Base-by-base conservation (phyloP, 352 stramenopile species). In the Pythium scleroteichum region DNA sequence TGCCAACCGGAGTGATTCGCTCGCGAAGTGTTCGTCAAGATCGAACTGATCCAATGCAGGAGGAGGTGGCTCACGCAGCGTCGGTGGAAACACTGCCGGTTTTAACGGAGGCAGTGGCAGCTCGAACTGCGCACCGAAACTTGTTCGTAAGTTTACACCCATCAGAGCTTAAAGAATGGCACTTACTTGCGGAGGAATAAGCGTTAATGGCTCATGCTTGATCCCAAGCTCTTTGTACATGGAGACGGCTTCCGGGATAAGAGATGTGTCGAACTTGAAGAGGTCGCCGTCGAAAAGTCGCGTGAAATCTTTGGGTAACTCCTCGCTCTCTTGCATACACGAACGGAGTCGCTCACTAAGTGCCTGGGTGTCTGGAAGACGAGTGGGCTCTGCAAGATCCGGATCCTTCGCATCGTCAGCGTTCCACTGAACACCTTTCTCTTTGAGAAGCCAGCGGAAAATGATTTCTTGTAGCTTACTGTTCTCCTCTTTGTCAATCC, bases 1-100 rank as follows among this genome's bases (percentile, higher is more conserved):
- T 1, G 92, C 92, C 32, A 99, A 79, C 16, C 94, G 87, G 38
- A 98, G 71, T 16, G 81, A 84, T 59, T 97, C 87, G 62, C 88
- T 96, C 13, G 94, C 93, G 66, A 98, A 98, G 68, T 98, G 93
- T 69, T 98, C 96, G 68, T 99, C 96, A 17, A 99, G 79, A 80
- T 99, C 94, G 64, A 98, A 99, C 60, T 98, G 91, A 56, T 99
- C 96, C 26, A 99, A 71, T 33, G 92, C 90, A 6, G 96, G 95
- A 9, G 92, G 79, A 23, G 88, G 90, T 10, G 79, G 87, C 53
- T 98, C 92, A 17, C 89, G 85, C 48, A 98, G 75, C 22, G 87
- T 86, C 19, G 96, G 96, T n/a, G 90, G 87, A 57, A 99, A 98
- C 13, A 98, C 90, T 5, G 96, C 94, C 16, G 96, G 92, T 62